Conservation (phyloP, 176 grass and related monocot species). For the Saccharum officinarum region DNA sequence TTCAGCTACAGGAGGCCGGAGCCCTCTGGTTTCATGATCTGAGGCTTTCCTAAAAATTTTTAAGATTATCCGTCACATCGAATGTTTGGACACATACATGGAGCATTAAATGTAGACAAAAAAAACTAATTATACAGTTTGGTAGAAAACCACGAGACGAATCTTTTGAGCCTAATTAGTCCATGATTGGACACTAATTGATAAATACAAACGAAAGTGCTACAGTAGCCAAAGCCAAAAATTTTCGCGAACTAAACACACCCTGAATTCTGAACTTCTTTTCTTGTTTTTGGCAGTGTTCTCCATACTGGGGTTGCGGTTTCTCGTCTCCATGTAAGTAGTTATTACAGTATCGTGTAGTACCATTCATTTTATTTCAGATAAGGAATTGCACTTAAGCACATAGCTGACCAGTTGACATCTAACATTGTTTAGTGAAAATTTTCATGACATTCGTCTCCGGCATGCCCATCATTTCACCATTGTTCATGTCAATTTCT, state of each 20-base stretch:
- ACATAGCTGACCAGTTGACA: background rate
- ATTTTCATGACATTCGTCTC: background rate
- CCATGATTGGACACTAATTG: too few relatives aligned
- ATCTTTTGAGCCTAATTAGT: too few relatives aligned
- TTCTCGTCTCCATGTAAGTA: constrained; percentile 81
- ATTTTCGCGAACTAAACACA: too few relatives aligned
- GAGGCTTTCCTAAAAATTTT: too few relatives aligned
- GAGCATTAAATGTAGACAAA: too few relatives aligned
- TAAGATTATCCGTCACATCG: too few relatives aligned
- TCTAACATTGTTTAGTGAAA: background rate
- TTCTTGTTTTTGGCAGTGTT: constrained; percentile 54
- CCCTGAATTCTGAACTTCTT: background rate
- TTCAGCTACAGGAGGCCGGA: background rate
- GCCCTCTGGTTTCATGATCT: background rate
- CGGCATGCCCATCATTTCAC: background rate
- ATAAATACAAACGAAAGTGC: too few relatives aligned
- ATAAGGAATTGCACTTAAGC: background rate
- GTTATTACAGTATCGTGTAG: background rate
- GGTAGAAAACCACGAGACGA: too few relatives aligned
- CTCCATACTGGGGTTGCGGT: constrained; percentile 69
- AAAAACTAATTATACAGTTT: too few relatives aligned
- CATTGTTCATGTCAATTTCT: background rate
- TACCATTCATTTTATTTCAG: background rate
- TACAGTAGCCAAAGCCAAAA: too few relatives aligned
- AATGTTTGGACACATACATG: too few relatives aligned